A percentile compares a stretch with the other conserved stretches of the same genome.
phyloP scores from a whole-genome alignment of 306 rosid species.

The Malus orientalis region DNA sequence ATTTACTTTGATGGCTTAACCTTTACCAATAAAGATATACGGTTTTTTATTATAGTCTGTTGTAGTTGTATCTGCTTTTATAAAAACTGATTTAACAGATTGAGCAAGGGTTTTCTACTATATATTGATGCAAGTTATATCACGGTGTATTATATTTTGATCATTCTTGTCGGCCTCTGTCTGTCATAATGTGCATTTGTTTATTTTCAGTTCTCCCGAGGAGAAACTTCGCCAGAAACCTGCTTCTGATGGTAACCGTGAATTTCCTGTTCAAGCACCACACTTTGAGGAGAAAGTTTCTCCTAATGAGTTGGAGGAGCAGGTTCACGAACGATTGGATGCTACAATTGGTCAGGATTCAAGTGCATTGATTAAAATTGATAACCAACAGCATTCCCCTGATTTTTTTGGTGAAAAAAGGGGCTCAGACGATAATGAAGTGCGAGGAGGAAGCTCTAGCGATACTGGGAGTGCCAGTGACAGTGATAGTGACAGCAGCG shows the following conservation, averaged over 20 bases:
- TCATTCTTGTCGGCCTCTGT: not conserved
- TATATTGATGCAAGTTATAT: not conserved
- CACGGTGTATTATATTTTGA: not conserved
- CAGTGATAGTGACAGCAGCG: conserved; percentile 86
- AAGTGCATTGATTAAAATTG: conserved; percentile 38
- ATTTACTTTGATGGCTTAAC: not conserved
- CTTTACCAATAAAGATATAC: not conserved
- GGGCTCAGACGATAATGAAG: conserved; percentile 61
- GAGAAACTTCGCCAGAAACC: conserved; percentile 47
- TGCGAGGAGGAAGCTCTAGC: conserved; percentile 67
- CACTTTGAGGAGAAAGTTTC: conserved; percentile 47
- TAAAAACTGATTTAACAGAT: not conserved
- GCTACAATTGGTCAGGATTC: conserved; percentile 46
- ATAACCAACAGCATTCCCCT: conserved; percentile 53
- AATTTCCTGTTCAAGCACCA: conserved; percentile 39
- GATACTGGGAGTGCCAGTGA: conserved; percentile 85
- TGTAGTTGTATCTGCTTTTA: not conserved
- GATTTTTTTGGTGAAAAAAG: conserved; percentile 51
- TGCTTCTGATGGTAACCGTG: conserved; percentile 44
- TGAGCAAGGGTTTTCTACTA: not conserved
- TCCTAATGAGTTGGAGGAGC: conserved; percentile 41
- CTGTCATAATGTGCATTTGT: conserved; percentile 11
- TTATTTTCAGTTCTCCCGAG: conserved; percentile 64
- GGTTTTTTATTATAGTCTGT: not conserved
- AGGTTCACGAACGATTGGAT: conserved; percentile 22